Conservation (phyloP, 2,329 filamentous ascomycete species). For the Talaromyces sp. region DNA sequence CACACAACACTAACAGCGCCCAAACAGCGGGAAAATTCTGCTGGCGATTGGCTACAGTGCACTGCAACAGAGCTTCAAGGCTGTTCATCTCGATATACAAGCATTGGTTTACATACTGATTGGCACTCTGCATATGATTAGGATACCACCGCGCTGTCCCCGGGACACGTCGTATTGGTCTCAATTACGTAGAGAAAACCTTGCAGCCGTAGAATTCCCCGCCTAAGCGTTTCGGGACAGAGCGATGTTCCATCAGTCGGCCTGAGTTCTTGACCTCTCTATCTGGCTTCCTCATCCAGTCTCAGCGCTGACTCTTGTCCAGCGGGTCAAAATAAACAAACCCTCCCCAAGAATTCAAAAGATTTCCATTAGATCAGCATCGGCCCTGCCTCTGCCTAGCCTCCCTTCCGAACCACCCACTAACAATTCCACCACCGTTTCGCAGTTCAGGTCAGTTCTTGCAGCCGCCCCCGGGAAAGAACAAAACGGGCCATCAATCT, state of each 20-base stretch:
- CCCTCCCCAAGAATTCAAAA: conserved; percentile 4
- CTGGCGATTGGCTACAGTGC: background rate
- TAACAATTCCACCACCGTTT: background rate
- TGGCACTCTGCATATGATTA: background rate
- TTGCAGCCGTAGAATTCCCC: conserved; percentile 7
- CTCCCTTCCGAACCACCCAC: conserved; percentile 21
- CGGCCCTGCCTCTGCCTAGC: background rate
- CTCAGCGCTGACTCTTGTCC: background rate
- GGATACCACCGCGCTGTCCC: background rate
- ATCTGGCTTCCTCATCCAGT: background rate
- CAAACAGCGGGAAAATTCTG: background rate
- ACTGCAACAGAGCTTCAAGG: background rate
- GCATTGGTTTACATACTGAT: background rate
- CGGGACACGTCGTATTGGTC: background rate
- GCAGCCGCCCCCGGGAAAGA: conserved; percentile 1
- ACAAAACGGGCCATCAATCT: conserved; percentile 5
- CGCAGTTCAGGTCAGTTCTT: background rate
- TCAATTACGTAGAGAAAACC: background rate
- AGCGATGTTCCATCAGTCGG: conserved; percentile 13
- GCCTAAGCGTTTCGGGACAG: conserved; percentile 11
- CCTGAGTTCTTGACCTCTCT: background rate
- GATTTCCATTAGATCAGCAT: conserved; percentile 11
- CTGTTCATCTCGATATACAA: background rate
- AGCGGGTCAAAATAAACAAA: conserved; percentile 37
- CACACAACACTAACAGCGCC: background rate